Base-by-base conservation (phyloP, 2,329 filamentous ascomycete species). In the Paecilomyces dactylethromorphus region DNA sequence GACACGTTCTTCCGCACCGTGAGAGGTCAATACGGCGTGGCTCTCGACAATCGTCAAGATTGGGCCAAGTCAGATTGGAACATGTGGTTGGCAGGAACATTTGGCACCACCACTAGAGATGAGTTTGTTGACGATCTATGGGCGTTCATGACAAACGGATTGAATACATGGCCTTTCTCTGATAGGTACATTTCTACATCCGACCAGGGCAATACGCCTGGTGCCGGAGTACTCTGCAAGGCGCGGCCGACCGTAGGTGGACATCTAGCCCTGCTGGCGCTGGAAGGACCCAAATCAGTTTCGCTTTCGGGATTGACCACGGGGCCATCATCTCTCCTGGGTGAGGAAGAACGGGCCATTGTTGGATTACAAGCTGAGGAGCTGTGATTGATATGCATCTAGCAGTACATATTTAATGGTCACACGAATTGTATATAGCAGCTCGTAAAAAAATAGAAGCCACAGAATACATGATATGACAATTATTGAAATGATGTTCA, bases 61-160 rank as follows among this genome's bases (percentile, higher is more conserved):
- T 79, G 74, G 72, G 72, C 68, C 35, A 79, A 79, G 61, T 74
- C 72, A 1, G 76, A 79, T 60, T 77, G 75, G 78, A 76, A 76
- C 59, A 74, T 78, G 65, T 78, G 75, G 72, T 62, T 71, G n/a
- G 75, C 74, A 15, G 73, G 64, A 21, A 72, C 70, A 2, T 67
- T 73, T 35, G 66, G 70, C 39, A 54, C 57, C 32, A 64, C 61
- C 53, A 69, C 69, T 6, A 68, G 70, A 6, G 61, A 64, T 26
- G 64, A 71, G 65, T 74, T 78, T 45, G 67, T 78, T 29, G 64
- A 77, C 59, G 73, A 77, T 56, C 62, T 78, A n/a, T 75, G 74
- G 66, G 68, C 68, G 0, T 79, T 73, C 58, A 71, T 78, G 63
- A 71, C 69, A n/a, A 78, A 77, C 57, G 71, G 73, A 7, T 69